These are phyloP conservation scores for Ehretia macrophylla DNA, from an alignment of 257 asterid genomes.

Conservation along the genomic window DNA sequence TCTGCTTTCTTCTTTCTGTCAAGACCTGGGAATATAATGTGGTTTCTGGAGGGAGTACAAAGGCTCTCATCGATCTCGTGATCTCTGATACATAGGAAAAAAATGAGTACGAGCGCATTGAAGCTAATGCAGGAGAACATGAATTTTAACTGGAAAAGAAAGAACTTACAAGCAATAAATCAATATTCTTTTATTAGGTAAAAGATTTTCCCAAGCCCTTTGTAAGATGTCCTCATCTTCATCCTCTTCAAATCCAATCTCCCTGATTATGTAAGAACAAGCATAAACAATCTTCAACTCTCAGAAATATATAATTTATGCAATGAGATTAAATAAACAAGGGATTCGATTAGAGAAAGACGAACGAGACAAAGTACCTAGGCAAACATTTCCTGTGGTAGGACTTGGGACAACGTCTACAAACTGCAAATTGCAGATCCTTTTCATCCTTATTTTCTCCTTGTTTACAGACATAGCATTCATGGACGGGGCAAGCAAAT, in stretches of 20 bases:
- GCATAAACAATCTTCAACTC: too few relatives aligned
- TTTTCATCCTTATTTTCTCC: slow-evolving; percentile 50
- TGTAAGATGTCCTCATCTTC: slow-evolving; percentile 26
- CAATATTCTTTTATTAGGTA: slow-evolving; percentile 56
- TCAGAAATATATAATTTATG: too few relatives aligned
- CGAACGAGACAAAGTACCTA: slow-evolving; percentile 37
- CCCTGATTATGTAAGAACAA: slow-evolving; percentile 31
- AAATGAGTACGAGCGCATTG: not conserved
- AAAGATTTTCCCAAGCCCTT: slow-evolving; percentile 88
- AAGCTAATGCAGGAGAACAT: not conserved
- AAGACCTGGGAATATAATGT: slow-evolving; percentile 65
- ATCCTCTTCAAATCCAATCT: slow-evolving; percentile 44
- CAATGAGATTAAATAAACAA: too few relatives aligned
- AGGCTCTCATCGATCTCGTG: slow-evolving; percentile 51
- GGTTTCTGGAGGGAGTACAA: slow-evolving; percentile 62
- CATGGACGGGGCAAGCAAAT: slow-evolving; percentile 83
- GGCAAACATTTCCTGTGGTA: slow-evolving; percentile 92
- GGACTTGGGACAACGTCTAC: slow-evolving; percentile 95
- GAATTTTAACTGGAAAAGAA: not conserved
- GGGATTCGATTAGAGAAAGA: too few relatives aligned
- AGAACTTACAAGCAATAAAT: slow-evolving; percentile 82
- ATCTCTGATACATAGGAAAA: slow-evolving; percentile 37
- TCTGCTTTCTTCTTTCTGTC: slow-evolving; percentile 24
- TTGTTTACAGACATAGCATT: slow-evolving; percentile 59
- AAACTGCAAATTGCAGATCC: slow-evolving; percentile 75